Conservation (phyloP, 2,329 filamentous ascomycete species). For the Sarocladiaceae sp. region DNA sequence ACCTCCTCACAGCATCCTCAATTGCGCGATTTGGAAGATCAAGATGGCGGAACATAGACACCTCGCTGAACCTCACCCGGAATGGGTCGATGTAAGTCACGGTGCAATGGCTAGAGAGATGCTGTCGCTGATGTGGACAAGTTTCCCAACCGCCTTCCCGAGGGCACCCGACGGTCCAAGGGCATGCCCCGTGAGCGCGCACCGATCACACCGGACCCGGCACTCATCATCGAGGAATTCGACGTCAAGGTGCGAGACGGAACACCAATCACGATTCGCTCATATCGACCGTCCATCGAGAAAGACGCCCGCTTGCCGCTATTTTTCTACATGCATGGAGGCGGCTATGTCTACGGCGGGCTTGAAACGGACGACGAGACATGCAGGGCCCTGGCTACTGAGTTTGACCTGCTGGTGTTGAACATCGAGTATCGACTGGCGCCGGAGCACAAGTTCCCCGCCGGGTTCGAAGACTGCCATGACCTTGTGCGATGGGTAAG, state of each 20-base stretch:
- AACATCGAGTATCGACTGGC: slow-evolving; percentile 48
- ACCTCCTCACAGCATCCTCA: no score
- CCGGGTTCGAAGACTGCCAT: slow-evolving; percentile 36
- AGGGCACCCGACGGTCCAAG: slow-evolving; percentile 11
- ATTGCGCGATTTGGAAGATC: no score
- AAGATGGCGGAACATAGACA: slow-evolving; percentile 3
- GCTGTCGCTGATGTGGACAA: slow-evolving; percentile 8
- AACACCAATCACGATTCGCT: slow-evolving; percentile 16
- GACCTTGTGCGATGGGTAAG: slow-evolving; percentile 18
- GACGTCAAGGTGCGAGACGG: slow-evolving; percentile 17
- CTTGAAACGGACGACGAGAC: slow-evolving; percentile 23
- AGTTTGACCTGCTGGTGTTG: slow-evolving; percentile 29
- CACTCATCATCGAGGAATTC: slow-evolving; percentile 19
- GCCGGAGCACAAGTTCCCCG: slow-evolving; percentile 45
- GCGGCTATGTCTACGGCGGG: slow-evolving; percentile 20
- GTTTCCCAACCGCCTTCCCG: slow-evolving; percentile 21
- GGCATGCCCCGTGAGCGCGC: slow-evolving; percentile 17
- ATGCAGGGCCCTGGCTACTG: slow-evolving; percentile 18
- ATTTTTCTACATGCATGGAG: slow-evolving; percentile 20
- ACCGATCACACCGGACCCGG: slow-evolving; percentile 18
- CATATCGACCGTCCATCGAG: slow-evolving; percentile 15
- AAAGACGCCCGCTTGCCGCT: not conserved
- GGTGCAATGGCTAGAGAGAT: not conserved
- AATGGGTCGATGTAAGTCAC: slow-evolving; percentile 5
- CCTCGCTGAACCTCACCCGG: slow-evolving; percentile 7